Base-by-base conservation (phyloP, 345 rosid species). In the Populus euphratica region DNA sequence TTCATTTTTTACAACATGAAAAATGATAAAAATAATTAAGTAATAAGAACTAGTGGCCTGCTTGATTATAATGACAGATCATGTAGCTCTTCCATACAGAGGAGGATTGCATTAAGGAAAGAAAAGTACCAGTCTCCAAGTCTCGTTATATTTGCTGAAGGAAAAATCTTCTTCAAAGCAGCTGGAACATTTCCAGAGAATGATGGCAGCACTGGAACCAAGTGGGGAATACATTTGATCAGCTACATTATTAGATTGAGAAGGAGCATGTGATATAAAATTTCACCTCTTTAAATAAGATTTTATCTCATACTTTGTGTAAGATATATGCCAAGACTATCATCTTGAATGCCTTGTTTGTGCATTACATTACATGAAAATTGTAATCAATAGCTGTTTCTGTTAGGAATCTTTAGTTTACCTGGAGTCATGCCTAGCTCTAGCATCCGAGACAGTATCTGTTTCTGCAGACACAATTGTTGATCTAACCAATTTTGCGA, bases 351-450 rank as follows among this genome's bases (percentile, higher is more conserved):
- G 49, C 74, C 16, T 33, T 64, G 54, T 43, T 21, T 18, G 43
- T 17, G 9, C 56, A 64, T 47, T 66, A 54, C n/a, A 10, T 67
- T 20, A 62, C 56, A 72, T 23, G 74, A 38, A 36, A 31, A 47
- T 8, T 23, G 69, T 20, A n/a, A 75, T 13, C 43, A n/a, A 44
- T 31, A 63, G 39, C 33, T 59, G 17, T 70, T 65, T 76, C 59
- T 29, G 38, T 12, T 39, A 73, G 31, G 39, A 52, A 64, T 68
- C 27, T 35, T 29, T 52, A 76, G 21, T 36, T 73, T 70, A 95
- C 99, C 99, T 76, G 99, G 99, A 83, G 91, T 92, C 99, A 95
- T 95, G 84, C 98, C 99, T 75, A 95, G 85, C 82, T 91, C 91
- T 74, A 91, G 83, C 98, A 95, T 93, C 74, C 91, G 90, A 74